phyloP scores from a whole-genome alignment of 345 rosid species.

The Eucalyptus sp. region DNA sequence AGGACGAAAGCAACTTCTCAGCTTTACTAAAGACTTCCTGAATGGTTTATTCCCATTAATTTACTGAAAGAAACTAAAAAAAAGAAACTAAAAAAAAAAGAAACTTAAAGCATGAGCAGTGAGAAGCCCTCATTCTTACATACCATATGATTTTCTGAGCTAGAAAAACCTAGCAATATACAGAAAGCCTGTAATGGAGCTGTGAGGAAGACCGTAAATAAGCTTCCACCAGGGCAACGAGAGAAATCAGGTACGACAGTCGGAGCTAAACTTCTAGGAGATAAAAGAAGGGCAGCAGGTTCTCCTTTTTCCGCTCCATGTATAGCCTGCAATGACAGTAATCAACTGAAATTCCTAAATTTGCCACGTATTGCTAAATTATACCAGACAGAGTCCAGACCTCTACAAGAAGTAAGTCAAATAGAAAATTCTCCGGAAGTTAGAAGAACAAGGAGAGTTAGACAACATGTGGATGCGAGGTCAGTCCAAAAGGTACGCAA shows the following conservation, averaged over 20 bases:
- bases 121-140: constrained; percentile 5
- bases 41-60: background rate
- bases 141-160: constrained; percentile 71
- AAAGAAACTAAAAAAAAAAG: background rate
- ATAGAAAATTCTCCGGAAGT: background rate
- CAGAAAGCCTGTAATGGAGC: constrained; percentile 87
- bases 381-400: background rate
- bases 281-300: constrained; percentile 81
- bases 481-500: background rate
- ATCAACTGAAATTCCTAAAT: background rate
- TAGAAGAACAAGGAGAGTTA: background rate
- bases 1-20: constrained; percentile 62
- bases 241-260: constrained; percentile 35
- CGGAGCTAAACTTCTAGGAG: constrained; percentile 52
- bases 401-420: background rate
- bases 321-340: constrained; percentile 24
- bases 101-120: background rate
- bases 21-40: constrained; percentile 57
- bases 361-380: background rate
- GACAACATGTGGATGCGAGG: background rate
- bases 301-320: constrained; percentile 95
- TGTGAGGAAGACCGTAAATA: constrained; percentile 78
- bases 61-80: background rate
- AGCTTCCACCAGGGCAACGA: constrained; percentile 64
- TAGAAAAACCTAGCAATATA: constrained; percentile 57